Base-by-base conservation (phyloP, 1,284 basidiomycete genomes). In the Malassezia restricta region DNA sequence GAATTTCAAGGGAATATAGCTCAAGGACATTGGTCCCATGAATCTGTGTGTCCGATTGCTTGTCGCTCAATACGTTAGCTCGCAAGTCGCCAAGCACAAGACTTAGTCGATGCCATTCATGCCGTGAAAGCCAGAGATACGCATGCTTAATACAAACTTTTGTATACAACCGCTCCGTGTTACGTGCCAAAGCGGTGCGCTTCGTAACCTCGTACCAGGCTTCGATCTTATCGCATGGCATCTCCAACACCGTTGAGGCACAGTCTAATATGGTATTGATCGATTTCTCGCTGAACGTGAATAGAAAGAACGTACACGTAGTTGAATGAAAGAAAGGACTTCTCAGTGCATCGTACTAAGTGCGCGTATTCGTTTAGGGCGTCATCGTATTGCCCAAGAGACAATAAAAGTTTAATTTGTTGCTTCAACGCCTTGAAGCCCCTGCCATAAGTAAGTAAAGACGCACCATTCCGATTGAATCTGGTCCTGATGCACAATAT, bases 401-500 rank as follows among this genome's bases (percentile, higher is more conserved):
- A 80, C 74, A 87, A 98, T 54, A 92, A 82, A 51, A 96, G 79
- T 75, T 99, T 99, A 20, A 91, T 96, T 41, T 86, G 87, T 68
- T 99, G 94, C 68, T 99, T 99, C 51, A 98, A 79, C 6, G 91
- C 87, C 74, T 99, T 99, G 81, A 99, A 99, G 1, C 92, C 94
- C 89, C 90, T 61, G 45, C 6, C 31, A 12, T 47, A n/a, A 47
- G 27, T 28, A 2, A 37, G 20, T 35, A 15, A 6, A 14, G 0
- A 44, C 54, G 9, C 15, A 57, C 67, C 68, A 96, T 68, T 96
- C 91, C 20, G 89, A 87, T 73, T 88, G 87, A 68, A 89, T 85
- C 29, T 82, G 77, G 71, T 98, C 89, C 55, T 85, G 82, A 42
- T 90, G 83, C 1, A 94, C 85, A 51, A 98, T 92, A 17, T 79